Base-by-base conservation (phyloP, 371 early-diverging fungal genomes). In the Lichtheimia hyalospora region DNA sequence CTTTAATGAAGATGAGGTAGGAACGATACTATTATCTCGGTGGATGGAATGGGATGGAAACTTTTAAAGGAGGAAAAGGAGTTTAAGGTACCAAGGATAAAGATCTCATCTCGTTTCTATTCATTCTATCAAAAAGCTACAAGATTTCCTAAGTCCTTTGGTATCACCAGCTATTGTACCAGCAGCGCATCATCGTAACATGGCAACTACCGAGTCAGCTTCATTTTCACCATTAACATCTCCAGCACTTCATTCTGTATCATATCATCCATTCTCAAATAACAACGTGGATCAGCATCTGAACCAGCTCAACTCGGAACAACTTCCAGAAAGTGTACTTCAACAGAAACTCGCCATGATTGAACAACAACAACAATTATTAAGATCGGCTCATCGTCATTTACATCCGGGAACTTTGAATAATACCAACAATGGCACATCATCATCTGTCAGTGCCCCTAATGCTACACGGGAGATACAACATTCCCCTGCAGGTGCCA, bases 121-220 rank as follows among this genome's bases (percentile, higher is more conserved):
- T 5, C 43, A 41, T 24, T 16, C 23, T n/a, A 27, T 53, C 61
- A 1, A 27, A 27, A 8, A 34, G 34, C 34, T 34, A 34, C 34
- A 83, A 83, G 81, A 80, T 43, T 82, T 82, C 64, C 79, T 85
- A 28, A 88, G 89, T 10, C 90, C 90, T 0, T 66, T 90, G 27
- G 84, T 87, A 43, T 90, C 90, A 6, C 89, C 90, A 5, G 89
- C 89, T 4, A 88, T 88, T 68, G 84, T 84, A 40, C 89, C 90
- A 8, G 83, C 44, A 15, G 15, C 28, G 14, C 49, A 54, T 40
- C 48, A 60, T 48, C 34, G 25, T 14, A 46, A 41, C 3, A 52
- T 34, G n/a, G 20, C 41, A 41, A 39, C 50, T 13, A 69, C 25
- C 69, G 77, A 52, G 61, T 64, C 27, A 58, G 73, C 63, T 25